phyloP scores from a whole-genome alignment of 164 flowering plant genomes.

The Vitis rotundifolia region DNA sequence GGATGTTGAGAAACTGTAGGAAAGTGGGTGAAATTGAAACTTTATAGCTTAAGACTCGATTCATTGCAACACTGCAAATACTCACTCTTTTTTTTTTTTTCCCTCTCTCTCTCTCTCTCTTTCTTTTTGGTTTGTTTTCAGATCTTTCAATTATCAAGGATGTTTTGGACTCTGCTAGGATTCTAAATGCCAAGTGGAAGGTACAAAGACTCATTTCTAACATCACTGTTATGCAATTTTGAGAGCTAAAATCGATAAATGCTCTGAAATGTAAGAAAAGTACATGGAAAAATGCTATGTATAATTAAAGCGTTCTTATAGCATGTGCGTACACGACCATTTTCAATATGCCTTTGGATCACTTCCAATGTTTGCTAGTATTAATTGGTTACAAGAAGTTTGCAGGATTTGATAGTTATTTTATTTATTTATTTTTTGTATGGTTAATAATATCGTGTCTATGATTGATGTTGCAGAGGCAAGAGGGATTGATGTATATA shows the following conservation, averaged over 20 bases:
- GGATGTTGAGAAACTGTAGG: no score
- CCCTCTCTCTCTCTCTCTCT: neutral
- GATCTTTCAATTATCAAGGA: constrained; percentile 73
- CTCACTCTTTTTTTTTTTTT: neutral
- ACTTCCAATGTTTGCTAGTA: no score
- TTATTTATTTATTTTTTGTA: neutral
- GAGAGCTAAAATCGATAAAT: no score
- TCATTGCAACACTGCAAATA: no score
- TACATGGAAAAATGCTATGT: no score
- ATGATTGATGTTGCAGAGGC: constrained; percentile 53
- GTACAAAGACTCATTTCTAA: constrained; percentile 27
- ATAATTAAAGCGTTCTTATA: no score
- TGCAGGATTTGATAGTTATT: neutral
- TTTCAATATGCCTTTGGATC: no score
- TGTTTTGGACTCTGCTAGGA: constrained; percentile 46
- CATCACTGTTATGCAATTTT: no score
- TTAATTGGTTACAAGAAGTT: neutral
- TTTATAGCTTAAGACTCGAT: no score
- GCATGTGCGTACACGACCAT: no score
- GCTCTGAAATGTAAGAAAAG: no score
- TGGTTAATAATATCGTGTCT: neutral
- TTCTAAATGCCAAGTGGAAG: constrained; percentile 82
- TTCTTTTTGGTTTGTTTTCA: constrained; percentile 21
- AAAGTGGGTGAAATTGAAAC: no score
- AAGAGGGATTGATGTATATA: constrained; percentile 68